These are phyloP conservation scores for Peniophora sp. DNA, from an alignment of 1,284 basidiomycete genomes.

Conservation along the genomic window DNA sequence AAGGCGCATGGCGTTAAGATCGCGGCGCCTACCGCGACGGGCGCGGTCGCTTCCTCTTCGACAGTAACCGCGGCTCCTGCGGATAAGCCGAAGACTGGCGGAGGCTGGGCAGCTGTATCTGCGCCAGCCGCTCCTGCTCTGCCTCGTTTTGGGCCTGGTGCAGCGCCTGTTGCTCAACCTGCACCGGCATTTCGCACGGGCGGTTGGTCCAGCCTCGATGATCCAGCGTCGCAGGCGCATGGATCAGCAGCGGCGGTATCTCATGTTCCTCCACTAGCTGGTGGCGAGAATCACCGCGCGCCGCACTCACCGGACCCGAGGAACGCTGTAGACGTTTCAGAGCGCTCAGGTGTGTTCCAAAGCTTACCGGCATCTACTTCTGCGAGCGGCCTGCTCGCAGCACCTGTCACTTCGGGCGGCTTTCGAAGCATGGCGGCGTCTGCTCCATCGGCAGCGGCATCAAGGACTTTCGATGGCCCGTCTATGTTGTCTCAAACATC, in stretches of 20 bases:
- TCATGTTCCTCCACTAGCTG: not conserved
- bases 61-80: slow-evolving; percentile 16
- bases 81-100: not conserved
- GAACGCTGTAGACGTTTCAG: not conserved
- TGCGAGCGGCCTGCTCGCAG: slow-evolving; percentile 2
- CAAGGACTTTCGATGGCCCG: not conserved
- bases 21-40: slow-evolving; percentile 34
- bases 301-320: not conserved
- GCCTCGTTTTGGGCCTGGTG: not conserved
- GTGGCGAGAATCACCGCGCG: not conserved
- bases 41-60: slow-evolving; percentile 6
- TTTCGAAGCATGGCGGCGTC: too few relatives aligned
- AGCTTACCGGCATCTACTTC: slow-evolving; percentile 14
- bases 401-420: too few relatives aligned
- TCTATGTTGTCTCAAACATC: not conserved
- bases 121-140: not conserved
- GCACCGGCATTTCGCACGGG: slow-evolving; percentile 45
- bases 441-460: too few relatives aligned
- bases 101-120: not conserved
- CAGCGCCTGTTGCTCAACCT: slow-evolving; percentile 4
- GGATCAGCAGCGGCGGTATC: not conserved
- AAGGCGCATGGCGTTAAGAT: slow-evolving; percentile 71
- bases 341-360: not conserved
- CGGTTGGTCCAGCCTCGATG: slow-evolving; percentile 21
- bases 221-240: not conserved